Conservation (phyloP, 176 grass and related monocot genomes). For the Metroxylon sagu region DNA sequence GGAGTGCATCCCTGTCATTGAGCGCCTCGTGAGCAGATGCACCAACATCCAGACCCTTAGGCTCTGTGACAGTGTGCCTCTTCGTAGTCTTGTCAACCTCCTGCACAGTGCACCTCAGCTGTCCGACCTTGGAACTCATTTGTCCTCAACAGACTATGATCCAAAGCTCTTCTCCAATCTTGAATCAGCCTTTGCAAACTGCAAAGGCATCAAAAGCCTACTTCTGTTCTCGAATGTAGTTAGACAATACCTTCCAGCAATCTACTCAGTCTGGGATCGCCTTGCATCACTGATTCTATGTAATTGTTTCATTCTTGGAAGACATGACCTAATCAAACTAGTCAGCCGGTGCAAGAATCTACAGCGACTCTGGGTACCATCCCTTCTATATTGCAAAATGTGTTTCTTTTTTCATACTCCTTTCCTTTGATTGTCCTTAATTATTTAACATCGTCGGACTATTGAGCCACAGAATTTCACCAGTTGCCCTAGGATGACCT, state of each 20-base stretch:
- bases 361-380: conserved; percentile 40
- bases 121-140: conserved; percentile 45
- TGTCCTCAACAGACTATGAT: conserved; percentile 32
- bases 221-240: conserved; percentile 49
- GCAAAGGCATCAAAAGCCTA: conserved; percentile 42
- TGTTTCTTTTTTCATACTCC: background rate
- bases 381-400: background rate
- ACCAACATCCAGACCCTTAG: conserved; percentile 47
- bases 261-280: conserved; percentile 53
- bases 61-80: conserved; percentile 53
- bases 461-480: too few species aligned
- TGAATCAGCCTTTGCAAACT: conserved; percentile 35
- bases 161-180: conserved; percentile 45
- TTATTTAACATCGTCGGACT: too few species aligned
- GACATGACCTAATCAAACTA: conserved; percentile 49
- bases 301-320: conserved; percentile 38
- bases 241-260: conserved; percentile 41
- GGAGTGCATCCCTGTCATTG: conserved; percentile 44
- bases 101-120: conserved; percentile 42
- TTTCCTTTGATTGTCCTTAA: background rate
- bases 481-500: too few species aligned
- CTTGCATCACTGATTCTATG: conserved; percentile 64
- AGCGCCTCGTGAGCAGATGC: conserved; percentile 51
- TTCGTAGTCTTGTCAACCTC: conserved; percentile 42
- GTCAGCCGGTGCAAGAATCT: conserved; percentile 59